A percentile compares a stretch with the other conserved stretches of the same genome.
Conservation (phyloP, 139 green algal genomes). For the Tetradesmus obliquus region DNA sequence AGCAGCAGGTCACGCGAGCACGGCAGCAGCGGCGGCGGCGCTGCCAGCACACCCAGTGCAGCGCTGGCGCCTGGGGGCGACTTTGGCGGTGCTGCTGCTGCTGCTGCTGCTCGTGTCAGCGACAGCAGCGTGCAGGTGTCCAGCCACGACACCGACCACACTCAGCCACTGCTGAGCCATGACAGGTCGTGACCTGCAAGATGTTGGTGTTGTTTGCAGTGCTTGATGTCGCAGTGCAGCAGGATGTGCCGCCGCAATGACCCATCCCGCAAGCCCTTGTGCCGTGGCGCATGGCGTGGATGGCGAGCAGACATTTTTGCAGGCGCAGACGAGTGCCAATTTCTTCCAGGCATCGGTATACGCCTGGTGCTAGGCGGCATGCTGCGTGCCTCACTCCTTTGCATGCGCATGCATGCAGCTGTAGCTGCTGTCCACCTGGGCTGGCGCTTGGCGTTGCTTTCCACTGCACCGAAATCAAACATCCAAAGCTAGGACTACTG, state of each 20-base stretch:
- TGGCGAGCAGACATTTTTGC: no score
- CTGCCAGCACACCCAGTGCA: neutral
- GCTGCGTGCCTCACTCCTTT: no score
- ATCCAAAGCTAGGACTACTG: no score
- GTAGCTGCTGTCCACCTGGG: no score
- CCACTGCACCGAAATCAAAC: no score
- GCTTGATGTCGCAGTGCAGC: neutral
- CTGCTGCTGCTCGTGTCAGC: neutral
- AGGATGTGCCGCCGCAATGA: neutral
- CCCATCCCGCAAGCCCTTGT: neutral
- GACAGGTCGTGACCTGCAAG: neutral
- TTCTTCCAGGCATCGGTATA: no score
- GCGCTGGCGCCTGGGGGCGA: neutral
- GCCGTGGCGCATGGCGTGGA: no score
- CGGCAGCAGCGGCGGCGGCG: neutral
- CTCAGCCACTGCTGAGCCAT: neutral
- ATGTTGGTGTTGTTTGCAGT: neutral
- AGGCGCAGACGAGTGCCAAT: no score
- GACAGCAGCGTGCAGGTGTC: neutral
- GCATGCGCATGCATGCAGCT: no score
- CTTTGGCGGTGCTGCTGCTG: neutral
- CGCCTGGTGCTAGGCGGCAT: no score
- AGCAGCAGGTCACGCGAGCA: neutral
- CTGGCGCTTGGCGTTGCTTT: no score
- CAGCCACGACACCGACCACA: neutral